A percentile compares a stretch with the other conserved stretches of the same genome.
Evolutionary conservation across 2,329 filamentous ascomycete species (phyloP).

Genomic region (Aspergillus sp.): DNA sequence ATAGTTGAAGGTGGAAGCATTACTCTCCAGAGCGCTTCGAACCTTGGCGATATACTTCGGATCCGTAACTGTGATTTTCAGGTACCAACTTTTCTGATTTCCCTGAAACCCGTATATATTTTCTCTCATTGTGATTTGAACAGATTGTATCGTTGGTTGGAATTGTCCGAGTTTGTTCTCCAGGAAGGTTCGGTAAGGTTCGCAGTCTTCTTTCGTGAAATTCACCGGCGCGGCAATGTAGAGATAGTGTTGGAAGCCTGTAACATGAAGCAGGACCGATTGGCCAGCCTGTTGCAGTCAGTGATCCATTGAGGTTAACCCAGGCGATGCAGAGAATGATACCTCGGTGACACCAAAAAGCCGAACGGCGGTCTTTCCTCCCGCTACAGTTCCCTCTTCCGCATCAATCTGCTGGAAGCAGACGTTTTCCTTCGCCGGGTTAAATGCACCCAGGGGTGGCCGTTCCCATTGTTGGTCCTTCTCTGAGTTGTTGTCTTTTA

Average conservation of each 20-base stretch:
- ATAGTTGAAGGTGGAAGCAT: slow-evolving; percentile 70
- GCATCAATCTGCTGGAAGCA: slow-evolving; percentile 94
- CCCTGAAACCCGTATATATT: slow-evolving; percentile 94
- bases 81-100: slow-evolving; percentile 84
- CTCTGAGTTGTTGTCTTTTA: slow-evolving; percentile 85
- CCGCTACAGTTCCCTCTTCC: slow-evolving; percentile 80
- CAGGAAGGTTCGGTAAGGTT: slow-evolving; percentile 74
- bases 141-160: slow-evolving; percentile 72
- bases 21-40: slow-evolving; percentile 70
- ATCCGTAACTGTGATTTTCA: slow-evolving; percentile 91
- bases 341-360: slow-evolving; percentile 90
- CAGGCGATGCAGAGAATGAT: slow-evolving; percentile 17
- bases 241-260: slow-evolving; percentile 92
- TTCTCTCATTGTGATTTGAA: slow-evolving; percentile 79
- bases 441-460: slow-evolving; percentile 60
- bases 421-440: slow-evolving; percentile 66
- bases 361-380: slow-evolving; percentile 76
- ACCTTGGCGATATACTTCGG: slow-evolving; percentile 79
- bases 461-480: slow-evolving; percentile 91
- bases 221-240: slow-evolving; percentile 84
- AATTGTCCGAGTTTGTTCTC: slow-evolving; percentile 75
- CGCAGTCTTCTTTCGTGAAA: slow-evolving; percentile 77
- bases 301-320: slow-evolving; percentile 21
- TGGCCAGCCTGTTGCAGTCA: slow-evolving; percentile 61
- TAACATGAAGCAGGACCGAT: slow-evolving; percentile 92